Evolutionary conservation across 2,329 filamentous ascomycete genomes (phyloP), one percentile per base, ranked within the genome.

Genomic region (Colletotrichum noveboracense): DNA sequence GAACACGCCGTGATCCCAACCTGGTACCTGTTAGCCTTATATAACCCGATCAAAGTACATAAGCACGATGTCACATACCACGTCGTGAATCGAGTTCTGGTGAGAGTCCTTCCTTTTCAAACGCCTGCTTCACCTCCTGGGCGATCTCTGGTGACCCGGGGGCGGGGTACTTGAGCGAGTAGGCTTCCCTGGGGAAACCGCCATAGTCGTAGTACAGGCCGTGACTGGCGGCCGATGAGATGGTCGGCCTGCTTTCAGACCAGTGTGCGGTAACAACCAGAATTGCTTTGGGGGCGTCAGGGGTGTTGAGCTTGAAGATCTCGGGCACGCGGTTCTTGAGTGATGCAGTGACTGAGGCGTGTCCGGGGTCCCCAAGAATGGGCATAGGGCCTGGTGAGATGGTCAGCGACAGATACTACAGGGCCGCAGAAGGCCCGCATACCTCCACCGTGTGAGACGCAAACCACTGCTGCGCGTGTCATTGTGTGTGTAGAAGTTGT

Each of bases 1-100:
- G 80, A 92, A 92, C 73, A 92, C 89, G 83, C 90, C 91, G 79
- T 92, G 91, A 79, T 92, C 90, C 90, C 90, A 92, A 74, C 87
- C 74, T 76, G 13, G 32, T 48, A n/a, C 14, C 10, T 24, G 28
- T 76, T 10, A 69, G 70, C 30, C 34, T 26, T 10, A 18, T 38
- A 21, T 24, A 14, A 32, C 13, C 55, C 18, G 26, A 30, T 18
- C 28, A 30, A 34, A 24, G 4, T 34, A 9, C 58, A 21, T 6
- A 32, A 21, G 28, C 16, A 62, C 7, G 30, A 21, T 30, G 4
- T 30, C 30, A 66, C 71, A 66, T 76, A 75, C 74, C 84, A 55
- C 87, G 85, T 72, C 81, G 67, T 16, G 70, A 77, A 76, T 89
- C 84, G 14, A 89, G 81, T 14, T 76, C 76, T 3, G 85, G 82